phyloP scores from a whole-genome alignment of 495 filamentous ascomycete genomes.

The Daldinia decipiens region DNA sequence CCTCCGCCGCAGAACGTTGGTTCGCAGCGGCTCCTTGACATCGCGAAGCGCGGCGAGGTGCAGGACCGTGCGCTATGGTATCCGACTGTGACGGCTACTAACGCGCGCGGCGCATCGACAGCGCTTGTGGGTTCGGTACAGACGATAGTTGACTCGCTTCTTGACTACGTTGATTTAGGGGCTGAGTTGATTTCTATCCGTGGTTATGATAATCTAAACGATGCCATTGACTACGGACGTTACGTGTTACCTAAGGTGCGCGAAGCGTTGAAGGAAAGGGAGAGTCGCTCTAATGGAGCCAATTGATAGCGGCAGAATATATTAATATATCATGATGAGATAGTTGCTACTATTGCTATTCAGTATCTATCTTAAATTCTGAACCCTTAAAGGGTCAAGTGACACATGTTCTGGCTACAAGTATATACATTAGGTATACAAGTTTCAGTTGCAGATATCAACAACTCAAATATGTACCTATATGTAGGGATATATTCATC shows the following conservation, averaged over 20 bases:
- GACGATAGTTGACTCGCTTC: slow-evolving; percentile 60
- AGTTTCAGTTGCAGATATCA: no score
- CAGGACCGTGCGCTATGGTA: slow-evolving; percentile 67
- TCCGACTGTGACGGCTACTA: slow-evolving; percentile 65
- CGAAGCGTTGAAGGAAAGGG: slow-evolving; percentile 52
- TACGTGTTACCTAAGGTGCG: slow-evolving; percentile 61
- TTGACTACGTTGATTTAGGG: slow-evolving; percentile 65
- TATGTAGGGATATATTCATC: no score
- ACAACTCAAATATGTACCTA: no score
- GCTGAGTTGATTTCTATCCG: slow-evolving; percentile 64
- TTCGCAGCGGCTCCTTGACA: slow-evolving; percentile 63
- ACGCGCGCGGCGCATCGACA: slow-evolving; percentile 65
- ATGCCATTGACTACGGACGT: slow-evolving; percentile 64
- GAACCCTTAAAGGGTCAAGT: no score
- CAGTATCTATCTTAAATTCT: no score
- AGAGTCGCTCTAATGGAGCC: slow-evolving; percentile 22
- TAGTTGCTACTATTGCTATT: neutral
- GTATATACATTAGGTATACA: no score
- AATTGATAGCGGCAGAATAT: slow-evolving; percentile 4
- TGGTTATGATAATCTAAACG: slow-evolving; percentile 65
- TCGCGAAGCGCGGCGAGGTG: slow-evolving; percentile 62
- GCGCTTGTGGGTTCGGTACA: slow-evolving; percentile 62
- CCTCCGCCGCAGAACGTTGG: slow-evolving; percentile 62
- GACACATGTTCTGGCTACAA: no score
- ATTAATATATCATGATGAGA: neutral